These are phyloP conservation scores for Bacterosira constricta DNA, from an alignment of 108 stramenopile genomes.

Conservation along the genomic window DNA sequence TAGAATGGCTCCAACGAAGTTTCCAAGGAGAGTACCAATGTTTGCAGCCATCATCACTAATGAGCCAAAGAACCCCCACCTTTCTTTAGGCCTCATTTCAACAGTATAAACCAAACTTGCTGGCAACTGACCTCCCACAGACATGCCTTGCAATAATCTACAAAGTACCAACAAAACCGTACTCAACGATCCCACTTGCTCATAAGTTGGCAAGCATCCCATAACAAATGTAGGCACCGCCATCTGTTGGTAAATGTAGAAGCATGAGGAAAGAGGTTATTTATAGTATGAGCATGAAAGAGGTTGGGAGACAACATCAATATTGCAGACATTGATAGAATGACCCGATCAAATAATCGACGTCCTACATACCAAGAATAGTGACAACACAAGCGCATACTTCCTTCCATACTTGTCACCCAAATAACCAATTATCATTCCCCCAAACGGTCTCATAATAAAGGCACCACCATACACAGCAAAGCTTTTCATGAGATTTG, in stretches of 20 bases:
- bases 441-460: conserved; percentile 70
- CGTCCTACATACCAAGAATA: too few species aligned
- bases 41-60: conserved; percentile 64
- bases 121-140: conserved; percentile 87
- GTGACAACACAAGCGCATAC: conserved; percentile 53
- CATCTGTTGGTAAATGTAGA: too few species aligned
- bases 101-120: conserved; percentile 72
- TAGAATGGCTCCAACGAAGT: conserved; percentile 53
- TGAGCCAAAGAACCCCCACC: conserved; percentile 71
- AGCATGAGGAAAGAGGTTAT: too few species aligned
- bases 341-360: too few species aligned
- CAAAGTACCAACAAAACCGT: conserved; percentile 66
- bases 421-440: conserved; percentile 61
- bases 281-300: too few species aligned
- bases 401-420: conserved; percentile 74
- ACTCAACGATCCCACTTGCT: conserved; percentile 58
- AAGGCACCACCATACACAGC: conserved; percentile 78
- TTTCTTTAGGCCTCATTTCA: conserved; percentile 42
- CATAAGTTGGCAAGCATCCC: conserved; percentile 83
- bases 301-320: too few species aligned
- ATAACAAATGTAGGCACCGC: conserved; percentile 70
- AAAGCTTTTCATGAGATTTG: conserved; percentile 38
- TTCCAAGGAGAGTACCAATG: conserved; percentile 63
- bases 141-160: conserved; percentile 84
- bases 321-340: too few species aligned